These are phyloP conservation scores for Aspergillus pseudoglaucus DNA, from an alignment of 2,329 filamentous ascomycete species.

Conservation along the genomic window DNA sequence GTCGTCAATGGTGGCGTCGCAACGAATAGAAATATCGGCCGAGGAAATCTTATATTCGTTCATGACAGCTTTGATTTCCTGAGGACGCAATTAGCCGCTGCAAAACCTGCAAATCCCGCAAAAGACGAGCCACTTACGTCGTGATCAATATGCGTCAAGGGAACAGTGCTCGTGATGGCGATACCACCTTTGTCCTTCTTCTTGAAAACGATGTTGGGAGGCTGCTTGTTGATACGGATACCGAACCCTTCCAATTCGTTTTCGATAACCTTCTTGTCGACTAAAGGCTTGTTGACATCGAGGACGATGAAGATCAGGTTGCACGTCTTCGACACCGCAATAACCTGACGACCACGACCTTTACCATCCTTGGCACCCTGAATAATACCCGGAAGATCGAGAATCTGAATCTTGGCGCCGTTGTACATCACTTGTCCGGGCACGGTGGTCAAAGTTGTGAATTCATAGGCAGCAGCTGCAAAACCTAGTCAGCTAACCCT, in stretches of 20 bases:
- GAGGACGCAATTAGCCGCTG: constrained; percentile 10
- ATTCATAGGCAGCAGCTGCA: constrained; percentile 85
- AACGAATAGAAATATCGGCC: constrained; percentile 94
- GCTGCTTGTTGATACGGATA: constrained; percentile 93
- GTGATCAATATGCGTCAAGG: constrained; percentile 83
- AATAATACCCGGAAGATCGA: constrained; percentile 97
- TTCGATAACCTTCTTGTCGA: constrained; percentile 95
- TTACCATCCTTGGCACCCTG: constrained; percentile 98
- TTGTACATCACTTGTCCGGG: constrained; percentile 96
- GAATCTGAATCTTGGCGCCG: constrained; percentile 94
- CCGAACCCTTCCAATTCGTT: constrained; percentile 93
- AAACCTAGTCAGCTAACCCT: constrained; percentile 1
- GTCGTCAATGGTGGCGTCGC: constrained; percentile 95
- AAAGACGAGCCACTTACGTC: constrained; percentile 45
- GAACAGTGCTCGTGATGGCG: constrained; percentile 90
- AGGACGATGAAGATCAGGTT: constrained; percentile 98
- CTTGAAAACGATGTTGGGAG: constrained; percentile 97
- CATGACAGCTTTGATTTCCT: constrained; percentile 97
- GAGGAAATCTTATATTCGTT: constrained; percentile 94
- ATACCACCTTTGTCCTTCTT: constrained; percentile 99
- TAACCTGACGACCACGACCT: constrained; percentile 94
- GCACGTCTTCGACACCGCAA: constrained; percentile 97
- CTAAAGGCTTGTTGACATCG: constrained; percentile 96
- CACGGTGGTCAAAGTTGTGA: constrained; percentile 95
- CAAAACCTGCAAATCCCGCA: not conserved